These are phyloP conservation scores for Phytophthora ramorum DNA, from an alignment of 352 stramenopile species.

Conservation along the genomic window DNA sequence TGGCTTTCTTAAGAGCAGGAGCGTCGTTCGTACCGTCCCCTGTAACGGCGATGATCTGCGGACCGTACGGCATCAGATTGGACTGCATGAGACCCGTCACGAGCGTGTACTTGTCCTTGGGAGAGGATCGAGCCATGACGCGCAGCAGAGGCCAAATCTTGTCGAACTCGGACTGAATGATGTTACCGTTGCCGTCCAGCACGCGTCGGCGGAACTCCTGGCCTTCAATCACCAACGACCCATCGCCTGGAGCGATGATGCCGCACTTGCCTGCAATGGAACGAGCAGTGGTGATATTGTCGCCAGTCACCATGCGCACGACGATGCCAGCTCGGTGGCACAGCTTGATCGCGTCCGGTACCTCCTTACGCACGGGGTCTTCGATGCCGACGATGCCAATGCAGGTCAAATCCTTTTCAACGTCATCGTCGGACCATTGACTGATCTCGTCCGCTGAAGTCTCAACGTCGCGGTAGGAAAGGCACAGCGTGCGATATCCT, in stretches of 20 bases:
- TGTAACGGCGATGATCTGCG: conserved; percentile 95
- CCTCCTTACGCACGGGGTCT: conserved; percentile 93
- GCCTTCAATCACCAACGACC: conserved; percentile 72
- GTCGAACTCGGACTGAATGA: conserved; percentile 91
- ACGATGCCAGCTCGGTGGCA: conserved; percentile 97
- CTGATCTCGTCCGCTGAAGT: conserved; percentile 65
- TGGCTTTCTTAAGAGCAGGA: conserved; percentile 96
- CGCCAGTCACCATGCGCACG: conserved; percentile 99
- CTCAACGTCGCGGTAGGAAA: conserved; percentile 88
- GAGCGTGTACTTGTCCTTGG: conserved; percentile 97
- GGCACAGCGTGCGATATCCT: conserved; percentile 83
- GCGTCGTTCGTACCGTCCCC: conserved; percentile 98
- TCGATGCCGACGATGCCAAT: conserved; percentile 94
- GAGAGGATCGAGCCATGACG: conserved; percentile 93
- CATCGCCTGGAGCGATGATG: conserved; percentile 64
- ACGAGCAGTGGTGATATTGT: conserved; percentile 96
- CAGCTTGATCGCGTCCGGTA: conserved; percentile 91
- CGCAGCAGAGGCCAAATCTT: conserved; percentile 92
- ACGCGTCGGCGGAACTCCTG: conserved; percentile 73
- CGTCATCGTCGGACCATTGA: conserved; percentile 75
- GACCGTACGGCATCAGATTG: conserved; percentile 74
- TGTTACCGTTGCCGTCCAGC: conserved; percentile 68
- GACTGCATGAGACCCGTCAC: conserved; percentile 93
- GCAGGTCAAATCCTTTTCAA: conserved; percentile 91
- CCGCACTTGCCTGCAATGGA: conserved; percentile 82